Conservation (phyloP, 2,329 filamentous ascomycete genomes). For the Fusarium circinatum region DNA sequence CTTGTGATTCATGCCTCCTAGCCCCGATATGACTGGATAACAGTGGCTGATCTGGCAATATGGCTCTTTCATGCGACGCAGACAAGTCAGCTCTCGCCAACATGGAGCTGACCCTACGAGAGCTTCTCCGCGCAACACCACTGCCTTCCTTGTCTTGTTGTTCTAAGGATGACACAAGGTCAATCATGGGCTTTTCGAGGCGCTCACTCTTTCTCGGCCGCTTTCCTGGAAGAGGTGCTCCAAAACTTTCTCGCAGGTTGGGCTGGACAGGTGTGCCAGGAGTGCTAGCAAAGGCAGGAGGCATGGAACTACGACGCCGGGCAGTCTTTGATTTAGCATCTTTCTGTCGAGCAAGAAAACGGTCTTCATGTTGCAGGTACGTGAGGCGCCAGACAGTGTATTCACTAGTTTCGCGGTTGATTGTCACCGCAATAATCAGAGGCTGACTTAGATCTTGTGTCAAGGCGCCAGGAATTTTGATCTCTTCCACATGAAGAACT, state of each 20-base stretch:
- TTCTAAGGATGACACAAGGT: conserved; percentile 77
- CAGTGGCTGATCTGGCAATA: conserved; percentile 76
- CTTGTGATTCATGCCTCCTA: conserved; percentile 78
- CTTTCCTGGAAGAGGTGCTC: conserved; percentile 65
- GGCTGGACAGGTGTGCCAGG: conserved; percentile 80
- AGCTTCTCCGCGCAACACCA: conserved; percentile 67
- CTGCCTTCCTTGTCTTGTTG: conserved; percentile 67
- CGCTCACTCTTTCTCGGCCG: conserved; percentile 63
- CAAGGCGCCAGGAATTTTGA: conserved; percentile 63
- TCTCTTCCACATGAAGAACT: conserved; percentile 81
- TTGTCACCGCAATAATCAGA: conserved; percentile 81
- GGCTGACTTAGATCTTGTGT: conserved; percentile 54
- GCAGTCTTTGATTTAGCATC: conserved; percentile 58
- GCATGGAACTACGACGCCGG: conserved; percentile 71
- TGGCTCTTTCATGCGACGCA: conserved; percentile 81
- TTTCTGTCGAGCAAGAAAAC: conserved; percentile 59
- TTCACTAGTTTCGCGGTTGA: conserved; percentile 78
- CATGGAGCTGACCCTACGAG: conserved; percentile 88
- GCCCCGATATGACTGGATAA: conserved; percentile 55
- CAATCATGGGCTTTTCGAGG: conserved; percentile 64
- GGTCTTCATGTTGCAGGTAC: conserved; percentile 76
- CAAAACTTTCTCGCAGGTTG: conserved; percentile 81
- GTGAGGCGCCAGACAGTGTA: conserved; percentile 88
- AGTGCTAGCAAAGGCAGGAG: conserved; percentile 76
- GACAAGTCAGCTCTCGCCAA: conserved; percentile 88